Percentiles rank a stretch among this genome's conserved stretches.
Conservation (phyloP, 352 stramenopile genomes). For the Phytophthora crassamura region DNA sequence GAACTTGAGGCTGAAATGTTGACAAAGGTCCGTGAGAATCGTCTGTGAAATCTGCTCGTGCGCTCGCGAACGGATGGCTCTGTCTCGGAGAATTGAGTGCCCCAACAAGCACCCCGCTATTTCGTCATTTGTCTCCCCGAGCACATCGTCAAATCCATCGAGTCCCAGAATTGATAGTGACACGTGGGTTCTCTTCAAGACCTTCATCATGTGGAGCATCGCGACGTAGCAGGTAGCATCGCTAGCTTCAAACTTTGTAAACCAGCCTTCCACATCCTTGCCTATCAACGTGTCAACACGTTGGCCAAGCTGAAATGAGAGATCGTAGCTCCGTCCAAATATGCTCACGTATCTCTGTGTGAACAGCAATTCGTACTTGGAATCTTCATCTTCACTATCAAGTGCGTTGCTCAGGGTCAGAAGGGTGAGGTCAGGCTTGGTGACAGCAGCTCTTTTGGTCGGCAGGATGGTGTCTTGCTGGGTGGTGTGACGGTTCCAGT, state of each 20-base stretch:
- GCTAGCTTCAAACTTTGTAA: constrained; percentile 60
- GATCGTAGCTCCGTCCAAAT: constrained; percentile 65
- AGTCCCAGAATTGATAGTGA: constrained; percentile 34
- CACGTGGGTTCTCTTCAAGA: constrained; percentile 46
- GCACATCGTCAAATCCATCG: constrained; percentile 42
- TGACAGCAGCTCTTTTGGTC: constrained; percentile 2
- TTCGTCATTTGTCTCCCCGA: constrained; percentile 41
- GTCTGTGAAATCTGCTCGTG: constrained; percentile 52
- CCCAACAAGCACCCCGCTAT: constrained; percentile 15
- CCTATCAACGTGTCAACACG: constrained; percentile 55
- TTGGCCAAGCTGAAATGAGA: constrained; percentile 61
- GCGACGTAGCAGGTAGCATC: constrained; percentile 66
- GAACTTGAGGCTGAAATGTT: constrained; percentile 61
- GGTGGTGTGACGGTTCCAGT: not conserved
- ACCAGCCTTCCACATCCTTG: constrained; percentile 63
- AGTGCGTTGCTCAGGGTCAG: not conserved
- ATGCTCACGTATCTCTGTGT: constrained; percentile 54
- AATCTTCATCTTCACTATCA: constrained; percentile 17
- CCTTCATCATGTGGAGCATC: constrained; percentile 41
- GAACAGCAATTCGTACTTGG: constrained; percentile 40
- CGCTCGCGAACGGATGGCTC: constrained; percentile 43
- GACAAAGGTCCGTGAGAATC: constrained; percentile 65
- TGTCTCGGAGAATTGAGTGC: constrained; percentile 23
- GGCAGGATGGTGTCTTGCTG: not conserved
- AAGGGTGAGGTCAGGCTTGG: constrained; percentile 8